Conservation (phyloP, 2,329 filamentous ascomycete genomes). For the Fusarium guadeloupense region DNA sequence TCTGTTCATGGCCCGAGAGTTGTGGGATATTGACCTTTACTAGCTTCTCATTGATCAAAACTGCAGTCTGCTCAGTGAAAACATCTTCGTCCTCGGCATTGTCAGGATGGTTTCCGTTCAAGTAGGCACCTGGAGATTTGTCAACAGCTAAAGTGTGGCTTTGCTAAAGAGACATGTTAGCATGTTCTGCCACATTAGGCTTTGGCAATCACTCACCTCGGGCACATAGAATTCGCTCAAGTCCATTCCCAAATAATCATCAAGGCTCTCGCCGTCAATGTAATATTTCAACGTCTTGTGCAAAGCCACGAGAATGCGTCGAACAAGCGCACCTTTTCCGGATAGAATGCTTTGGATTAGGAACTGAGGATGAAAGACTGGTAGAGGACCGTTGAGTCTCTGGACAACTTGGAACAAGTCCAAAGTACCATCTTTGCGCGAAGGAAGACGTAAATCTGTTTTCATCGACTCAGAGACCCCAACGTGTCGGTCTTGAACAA, state of each 20-base stretch:
- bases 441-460: conserved; percentile 59
- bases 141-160: conserved; percentile 31
- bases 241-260: conserved; percentile 76
- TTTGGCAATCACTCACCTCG: conserved; percentile 29
- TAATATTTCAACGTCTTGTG: conserved; percentile 83
- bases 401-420: conserved; percentile 86
- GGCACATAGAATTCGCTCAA: conserved; percentile 66
- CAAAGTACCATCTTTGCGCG: conserved; percentile 60
- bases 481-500: conserved; percentile 82
- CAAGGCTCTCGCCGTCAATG: conserved; percentile 80
- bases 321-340: conserved; percentile 78
- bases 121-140: conserved; percentile 50
- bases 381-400: conserved; percentile 84
- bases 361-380: conserved; percentile 92
- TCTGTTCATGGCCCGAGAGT: conserved; percentile 85
- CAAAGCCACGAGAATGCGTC: conserved; percentile 75
- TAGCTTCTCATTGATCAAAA: conserved; percentile 79
- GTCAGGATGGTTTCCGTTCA: conserved; percentile 47
- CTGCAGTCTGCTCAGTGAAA: conserved; percentile 76
- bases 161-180: conserved; percentile 28
- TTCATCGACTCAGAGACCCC: conserved; percentile 69
- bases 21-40: conserved; percentile 78
- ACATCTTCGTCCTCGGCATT: conserved; percentile 66
- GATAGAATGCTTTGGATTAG: conserved; percentile 85
- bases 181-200: neutral